Conservation (phyloP, 2,329 filamentous ascomycete species). For the Malbranchea cinnamomea region DNA sequence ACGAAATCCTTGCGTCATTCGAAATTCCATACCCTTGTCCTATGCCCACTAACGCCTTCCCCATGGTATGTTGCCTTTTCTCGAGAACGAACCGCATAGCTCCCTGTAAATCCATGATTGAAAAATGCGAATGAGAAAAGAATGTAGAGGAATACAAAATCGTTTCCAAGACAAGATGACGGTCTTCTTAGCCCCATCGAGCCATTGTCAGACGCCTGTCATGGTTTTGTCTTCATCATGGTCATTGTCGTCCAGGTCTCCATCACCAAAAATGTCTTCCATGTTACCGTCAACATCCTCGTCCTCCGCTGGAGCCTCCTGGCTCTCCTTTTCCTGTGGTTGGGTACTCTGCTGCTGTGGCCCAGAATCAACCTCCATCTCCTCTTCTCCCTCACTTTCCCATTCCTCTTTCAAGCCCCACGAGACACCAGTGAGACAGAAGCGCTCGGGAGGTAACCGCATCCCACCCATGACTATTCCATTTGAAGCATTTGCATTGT, state of each 20-base stretch:
- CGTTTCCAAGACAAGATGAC: conserved; percentile 1
- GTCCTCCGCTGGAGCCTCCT: conserved; percentile 22
- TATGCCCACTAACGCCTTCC: background rate
- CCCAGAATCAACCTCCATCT: conserved; percentile 8
- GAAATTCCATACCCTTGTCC: background rate
- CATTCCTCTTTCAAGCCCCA: conserved; percentile 41
- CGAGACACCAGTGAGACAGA: conserved; percentile 41
- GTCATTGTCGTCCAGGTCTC: conserved; percentile 19
- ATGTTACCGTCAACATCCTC: conserved; percentile 33
- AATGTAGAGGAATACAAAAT: conserved; percentile 1
- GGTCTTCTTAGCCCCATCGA: too few species aligned
- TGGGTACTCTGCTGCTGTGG: conserved; percentile 7
- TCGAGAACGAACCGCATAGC: too few species aligned
- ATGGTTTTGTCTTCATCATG: conserved; percentile 27
- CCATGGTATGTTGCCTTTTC: too few species aligned
- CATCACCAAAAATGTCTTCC: conserved; percentile 34
- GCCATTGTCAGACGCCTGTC: conserved; percentile 28
- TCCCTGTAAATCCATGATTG: too few species aligned
- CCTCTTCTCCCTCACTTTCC: conserved; percentile 14
- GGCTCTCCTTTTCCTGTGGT: conserved; percentile 18
- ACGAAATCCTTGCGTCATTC: background rate
- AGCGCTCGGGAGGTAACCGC: conserved; percentile 46
- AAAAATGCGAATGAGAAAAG: background rate
- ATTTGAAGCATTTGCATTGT: conserved; percentile 11
- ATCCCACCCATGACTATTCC: conserved; percentile 36